Evolutionary conservation across 2,329 filamentous ascomycete species (phyloP).

Genomic region (Pyrenochaeta sp.): DNA sequence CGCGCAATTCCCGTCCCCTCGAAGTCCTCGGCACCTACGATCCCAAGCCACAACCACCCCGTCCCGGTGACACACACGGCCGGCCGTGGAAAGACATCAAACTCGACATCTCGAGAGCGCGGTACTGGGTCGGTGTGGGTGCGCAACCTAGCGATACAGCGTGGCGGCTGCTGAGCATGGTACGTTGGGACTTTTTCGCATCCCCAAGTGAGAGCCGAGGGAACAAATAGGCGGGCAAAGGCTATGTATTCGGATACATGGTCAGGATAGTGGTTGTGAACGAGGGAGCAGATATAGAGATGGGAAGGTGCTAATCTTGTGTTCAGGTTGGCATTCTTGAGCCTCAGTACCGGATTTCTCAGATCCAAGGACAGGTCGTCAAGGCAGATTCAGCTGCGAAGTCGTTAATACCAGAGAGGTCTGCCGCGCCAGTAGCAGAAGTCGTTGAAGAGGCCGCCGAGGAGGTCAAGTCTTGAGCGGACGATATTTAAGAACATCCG

Average conservation of each 20-base stretch:
- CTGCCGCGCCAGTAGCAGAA: neutral
- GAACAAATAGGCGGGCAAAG: no score
- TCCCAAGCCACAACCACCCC: slow-evolving; percentile 64
- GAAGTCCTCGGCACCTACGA: slow-evolving; percentile 83
- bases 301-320: neutral
- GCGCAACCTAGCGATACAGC: slow-evolving; percentile 92
- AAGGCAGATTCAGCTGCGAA: slow-evolving; percentile 42
- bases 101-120: slow-evolving; percentile 79
- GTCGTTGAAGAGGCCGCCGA: neutral
- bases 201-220: neutral
- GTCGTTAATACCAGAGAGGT: slow-evolving; percentile 31
- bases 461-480: neutral
- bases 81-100: slow-evolving; percentile 90
- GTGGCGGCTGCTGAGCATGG: slow-evolving; percentile 87
- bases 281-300: neutral
- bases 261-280: neutral
- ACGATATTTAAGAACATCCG: neutral
- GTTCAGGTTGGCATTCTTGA: slow-evolving; percentile 47
- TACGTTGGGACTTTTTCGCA: slow-evolving; percentile 19
- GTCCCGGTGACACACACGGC: slow-evolving; percentile 59
- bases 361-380: slow-evolving; percentile 44
- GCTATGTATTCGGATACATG: no score
- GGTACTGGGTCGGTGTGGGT: slow-evolving; percentile 97
- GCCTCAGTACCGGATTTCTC: slow-evolving; percentile 44
- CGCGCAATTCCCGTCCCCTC: slow-evolving; percentile 85